phyloP scores from a whole-genome alignment of 257 asterid genomes.

The Jacaranda copaia region DNA sequence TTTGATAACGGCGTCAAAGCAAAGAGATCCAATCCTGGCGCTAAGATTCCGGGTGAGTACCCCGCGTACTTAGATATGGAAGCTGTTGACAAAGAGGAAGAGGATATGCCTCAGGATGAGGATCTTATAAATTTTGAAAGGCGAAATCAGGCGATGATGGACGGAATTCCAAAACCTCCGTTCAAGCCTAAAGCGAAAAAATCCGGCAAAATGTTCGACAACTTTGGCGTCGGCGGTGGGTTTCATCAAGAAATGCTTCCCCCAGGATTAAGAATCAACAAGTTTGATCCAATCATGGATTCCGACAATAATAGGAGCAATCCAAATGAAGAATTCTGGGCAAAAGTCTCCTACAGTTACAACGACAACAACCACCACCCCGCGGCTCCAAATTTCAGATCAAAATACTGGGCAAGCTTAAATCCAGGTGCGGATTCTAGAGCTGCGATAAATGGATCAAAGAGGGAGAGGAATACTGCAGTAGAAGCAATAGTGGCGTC shows the following conservation, averaged over 20 bases:
- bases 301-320: conserved; percentile 34
- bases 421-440: conserved; percentile 30
- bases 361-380: conserved; percentile 17
- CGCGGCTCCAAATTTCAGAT: conserved; percentile 33
- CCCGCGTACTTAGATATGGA: conserved; percentile 33
- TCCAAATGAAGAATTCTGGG: conserved; percentile 50
- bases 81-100: conserved; percentile 53
- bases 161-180: conserved; percentile 39
- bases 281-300: conserved; percentile 37
- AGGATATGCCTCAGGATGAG: conserved; percentile 37
- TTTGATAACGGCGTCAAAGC: conserved; percentile 39
- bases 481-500: conserved; percentile 76
- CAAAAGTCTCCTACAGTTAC: conserved; percentile 18
- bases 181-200: conserved; percentile 48
- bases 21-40: conserved; percentile 37
- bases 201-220: conserved; percentile 41
- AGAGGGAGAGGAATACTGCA: conserved; percentile 55
- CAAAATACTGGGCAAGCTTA: conserved; percentile 44
- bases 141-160: conserved; percentile 37
- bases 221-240: conserved; percentile 43
- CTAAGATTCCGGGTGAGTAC: conserved; percentile 39
- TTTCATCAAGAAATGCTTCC: conserved; percentile 49
- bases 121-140: conserved; percentile 37
- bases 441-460: conserved; percentile 44
- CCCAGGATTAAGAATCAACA: conserved; percentile 46